Percentiles rank a stretch among this genome's conserved stretches.
Conservation (phyloP, 306 rosid genomes). For the Vachellia collinsii region DNA sequence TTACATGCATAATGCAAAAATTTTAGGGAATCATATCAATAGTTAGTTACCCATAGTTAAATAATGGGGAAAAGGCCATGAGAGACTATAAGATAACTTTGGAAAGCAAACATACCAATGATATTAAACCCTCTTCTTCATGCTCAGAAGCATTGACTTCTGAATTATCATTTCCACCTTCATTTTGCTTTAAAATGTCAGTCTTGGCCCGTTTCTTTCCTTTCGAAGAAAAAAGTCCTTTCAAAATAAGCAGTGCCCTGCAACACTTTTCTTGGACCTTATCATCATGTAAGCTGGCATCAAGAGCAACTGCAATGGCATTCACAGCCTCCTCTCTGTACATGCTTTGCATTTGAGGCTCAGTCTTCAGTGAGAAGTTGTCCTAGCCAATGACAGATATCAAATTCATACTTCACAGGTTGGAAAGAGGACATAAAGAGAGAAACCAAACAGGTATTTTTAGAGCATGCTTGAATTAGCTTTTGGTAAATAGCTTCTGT, state of each 20-base stretch:
- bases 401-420: not conserved
- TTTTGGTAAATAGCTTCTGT: too few species aligned
- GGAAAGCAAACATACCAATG: not conserved
- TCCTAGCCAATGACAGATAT: constrained; percentile 24
- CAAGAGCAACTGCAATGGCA: constrained; percentile 61
- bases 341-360: constrained; percentile 47
- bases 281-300: constrained; percentile 61
- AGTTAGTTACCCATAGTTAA: not conserved
- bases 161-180: not conserved
- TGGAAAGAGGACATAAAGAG: not conserved
- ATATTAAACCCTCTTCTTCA: constrained; percentile 30
- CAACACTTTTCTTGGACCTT: constrained; percentile 55
- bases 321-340: constrained; percentile 64
- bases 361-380: constrained; percentile 48
- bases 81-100: not conserved
- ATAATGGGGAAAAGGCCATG: not conserved
- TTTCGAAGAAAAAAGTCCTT: not conserved
- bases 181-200: not conserved
- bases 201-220: not conserved
- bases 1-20: not conserved
- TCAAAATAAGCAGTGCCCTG: constrained; percentile 42
- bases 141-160: constrained; percentile 36
- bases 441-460: not conserved
- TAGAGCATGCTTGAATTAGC: too few species aligned
- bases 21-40: not conserved